Evolutionary conservation across 805 yeast species (phyloP), one percentile per base, ranked within the genome.

Genomic region (Gaillardinia entomophila): DNA sequence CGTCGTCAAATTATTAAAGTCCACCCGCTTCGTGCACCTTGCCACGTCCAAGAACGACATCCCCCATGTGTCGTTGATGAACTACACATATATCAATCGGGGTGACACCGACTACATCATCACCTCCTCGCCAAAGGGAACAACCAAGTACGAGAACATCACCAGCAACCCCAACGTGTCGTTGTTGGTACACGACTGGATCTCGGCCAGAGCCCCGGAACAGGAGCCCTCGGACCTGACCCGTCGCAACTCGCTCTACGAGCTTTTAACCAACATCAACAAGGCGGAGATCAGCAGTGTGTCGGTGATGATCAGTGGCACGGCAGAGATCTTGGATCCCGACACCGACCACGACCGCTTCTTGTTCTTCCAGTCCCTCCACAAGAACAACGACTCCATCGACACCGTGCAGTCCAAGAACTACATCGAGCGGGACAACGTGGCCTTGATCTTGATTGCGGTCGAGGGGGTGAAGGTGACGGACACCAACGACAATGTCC

Each of bases 11-110:
- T 60, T 82, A 24, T 65, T 83, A 24, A 67, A 75, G 37, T 66
- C 73, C 11, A 79, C 86, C 8, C 72, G 80, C 41, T 82, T 77
- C 54, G 76, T 89, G 25, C 97, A 89, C 55, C 66, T 89, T 29
- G 97, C 90, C 2, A 90, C 97, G 2, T 75, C 87, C 37, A 63
- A 67, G 32, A 71, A 84, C 27, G 69, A 81, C 45, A 57, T 76
- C 28, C 97, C 97, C 4, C 92, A 89, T 39, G 95, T 88, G 3
- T 75, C 92, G 13, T 68, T 90, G 41, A 90, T 90, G 97, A 90
- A 86, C 59, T 90, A 85, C 57, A 79, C 89, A 3, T 85, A 78
- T 52, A 66, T 62, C 35, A 57, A 58, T 28, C 58, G 55, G 16
- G 58, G 55, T 10, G 66, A 66, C 25, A 53, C 49, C 15, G 69